These are phyloP conservation scores for Escovopsis sp. DNA, from an alignment of 2,329 filamentous ascomycete species.

Conservation along the genomic window DNA sequence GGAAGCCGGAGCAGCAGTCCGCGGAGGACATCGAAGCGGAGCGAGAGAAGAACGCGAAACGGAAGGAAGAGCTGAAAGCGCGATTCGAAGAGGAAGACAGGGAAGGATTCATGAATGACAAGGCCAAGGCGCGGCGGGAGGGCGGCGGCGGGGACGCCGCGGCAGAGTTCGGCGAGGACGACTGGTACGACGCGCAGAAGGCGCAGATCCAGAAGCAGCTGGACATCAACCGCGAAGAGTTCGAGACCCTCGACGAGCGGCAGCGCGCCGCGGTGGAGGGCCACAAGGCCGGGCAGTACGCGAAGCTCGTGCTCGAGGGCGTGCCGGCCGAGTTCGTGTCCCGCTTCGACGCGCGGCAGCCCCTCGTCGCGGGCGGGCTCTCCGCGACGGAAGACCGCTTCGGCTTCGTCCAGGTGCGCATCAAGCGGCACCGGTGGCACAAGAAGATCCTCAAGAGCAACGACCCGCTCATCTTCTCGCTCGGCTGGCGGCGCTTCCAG, in stretches of 20 bases:
- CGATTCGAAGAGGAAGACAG: slow-evolving; percentile 95
- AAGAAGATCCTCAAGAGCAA: slow-evolving; percentile 98
- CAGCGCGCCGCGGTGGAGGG: slow-evolving; percentile 79
- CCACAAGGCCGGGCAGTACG: slow-evolving; percentile 82
- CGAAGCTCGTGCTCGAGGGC: slow-evolving; percentile 73
- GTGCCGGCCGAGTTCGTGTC: slow-evolving; percentile 83
- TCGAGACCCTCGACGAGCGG: slow-evolving; percentile 69
- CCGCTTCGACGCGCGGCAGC: slow-evolving; percentile 67
- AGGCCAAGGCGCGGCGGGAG: slow-evolving; percentile 58
- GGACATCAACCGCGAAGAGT: slow-evolving; percentile 92
- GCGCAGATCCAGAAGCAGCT: slow-evolving; percentile 87
- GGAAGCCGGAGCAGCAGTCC: slow-evolving; percentile 27
- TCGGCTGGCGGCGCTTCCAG: slow-evolving; percentile 94
- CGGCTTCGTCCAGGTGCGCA: slow-evolving; percentile 85
- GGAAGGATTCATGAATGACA: slow-evolving; percentile 89
- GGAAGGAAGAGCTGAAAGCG: slow-evolving; percentile 87
- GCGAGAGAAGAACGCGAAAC: slow-evolving; percentile 73
- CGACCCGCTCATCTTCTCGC: slow-evolving; percentile 89
- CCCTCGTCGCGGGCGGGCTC: slow-evolving; percentile 81
- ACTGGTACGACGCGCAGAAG: slow-evolving; percentile 98
- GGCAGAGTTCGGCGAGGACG: slow-evolving; percentile 86
- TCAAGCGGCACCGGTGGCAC: slow-evolving; percentile 97
- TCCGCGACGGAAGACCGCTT: slow-evolving; percentile 89
- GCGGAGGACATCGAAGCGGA: slow-evolving; percentile 61
- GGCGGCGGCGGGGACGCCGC: slow-evolving; percentile 39